phyloP scores from a whole-genome alignment of 306 rosid species.

The Cucumis cinereus region DNA sequence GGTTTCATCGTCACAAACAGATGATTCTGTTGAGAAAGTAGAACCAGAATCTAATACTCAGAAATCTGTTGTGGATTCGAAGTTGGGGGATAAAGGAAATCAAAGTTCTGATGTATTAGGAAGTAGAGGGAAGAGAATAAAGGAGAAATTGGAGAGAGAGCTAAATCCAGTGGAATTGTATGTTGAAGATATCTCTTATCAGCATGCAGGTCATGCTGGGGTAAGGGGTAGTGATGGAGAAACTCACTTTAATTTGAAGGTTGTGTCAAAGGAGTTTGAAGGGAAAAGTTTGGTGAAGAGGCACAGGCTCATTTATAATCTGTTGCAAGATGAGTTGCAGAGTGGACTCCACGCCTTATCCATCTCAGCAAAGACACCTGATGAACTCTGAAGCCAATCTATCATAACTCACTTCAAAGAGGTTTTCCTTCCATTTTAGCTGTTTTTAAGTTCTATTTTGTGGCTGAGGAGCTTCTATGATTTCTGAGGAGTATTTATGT shows the following conservation, averaged over 20 bases:
- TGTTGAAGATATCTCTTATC: slow-evolving; percentile 70
- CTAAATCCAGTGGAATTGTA: slow-evolving; percentile 46
- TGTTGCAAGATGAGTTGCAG: slow-evolving; percentile 70
- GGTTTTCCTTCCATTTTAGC: slow-evolving; percentile 10
- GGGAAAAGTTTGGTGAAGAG: slow-evolving; percentile 85
- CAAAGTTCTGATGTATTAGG: slow-evolving; percentile 22
- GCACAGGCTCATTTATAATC: slow-evolving; percentile 58
- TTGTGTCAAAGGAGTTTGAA: slow-evolving; percentile 57
- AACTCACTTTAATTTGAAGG: slow-evolving; percentile 73
- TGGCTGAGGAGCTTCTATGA: not conserved
- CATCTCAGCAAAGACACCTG: slow-evolving; percentile 66
- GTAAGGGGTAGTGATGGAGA: slow-evolving; percentile 63
- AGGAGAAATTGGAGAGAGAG: slow-evolving; percentile 50
- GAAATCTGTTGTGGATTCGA: not conserved
- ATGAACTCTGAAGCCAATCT: slow-evolving; percentile 27
- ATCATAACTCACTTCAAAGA: not conserved
- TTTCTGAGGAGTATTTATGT: not conserved
- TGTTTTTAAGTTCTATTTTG: not conserved
- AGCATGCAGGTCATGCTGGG: slow-evolving; percentile 79
- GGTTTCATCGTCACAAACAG: not conserved
- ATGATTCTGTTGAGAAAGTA: slow-evolving; percentile 14
- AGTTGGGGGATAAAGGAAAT: slow-evolving; percentile 2
- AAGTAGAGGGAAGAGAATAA: slow-evolving; percentile 75
- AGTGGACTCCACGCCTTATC: slow-evolving; percentile 74
- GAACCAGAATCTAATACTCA: not conserved